Evolutionary conservation across 768 basidiomycete genomes (phyloP).

Genomic region (Lactarius sanguifluus): DNA sequence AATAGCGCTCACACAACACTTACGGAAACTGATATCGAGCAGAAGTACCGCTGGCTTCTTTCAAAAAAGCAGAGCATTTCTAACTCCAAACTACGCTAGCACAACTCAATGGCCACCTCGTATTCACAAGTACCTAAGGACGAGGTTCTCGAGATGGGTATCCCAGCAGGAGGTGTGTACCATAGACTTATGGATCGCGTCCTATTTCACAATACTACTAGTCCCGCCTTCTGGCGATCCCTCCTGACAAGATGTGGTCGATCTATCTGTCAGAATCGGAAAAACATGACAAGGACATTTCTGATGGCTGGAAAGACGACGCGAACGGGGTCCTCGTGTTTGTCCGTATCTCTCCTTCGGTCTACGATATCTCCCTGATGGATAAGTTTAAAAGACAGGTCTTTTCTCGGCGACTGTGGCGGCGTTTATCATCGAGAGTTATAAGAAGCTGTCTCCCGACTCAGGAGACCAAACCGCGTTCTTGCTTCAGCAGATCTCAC

Average conservation of each 20-base stretch:
- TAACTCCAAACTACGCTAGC: neutral
- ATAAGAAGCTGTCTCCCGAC: neutral
- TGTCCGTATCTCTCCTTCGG: neutral
- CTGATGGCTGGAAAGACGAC: neutral
- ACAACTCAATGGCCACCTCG: neutral
- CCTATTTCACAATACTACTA: neutral
- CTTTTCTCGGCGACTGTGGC: slow-evolving; percentile 31
- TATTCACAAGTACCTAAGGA: neutral
- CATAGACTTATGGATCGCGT: neutral
- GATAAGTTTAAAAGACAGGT: slow-evolving; percentile 24
- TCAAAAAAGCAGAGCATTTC: neutral
- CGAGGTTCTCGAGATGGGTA: neutral
- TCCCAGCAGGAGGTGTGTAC: neutral
- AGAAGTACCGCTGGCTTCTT: neutral
- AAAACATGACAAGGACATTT: slow-evolving; percentile 9
- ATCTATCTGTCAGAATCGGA: slow-evolving; percentile 12
- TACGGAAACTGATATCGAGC: neutral
- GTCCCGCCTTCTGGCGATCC: neutral
- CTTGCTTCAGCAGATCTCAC: slow-evolving; percentile 16
- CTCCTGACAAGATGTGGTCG: slow-evolving; percentile 16
- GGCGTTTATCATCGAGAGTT: slow-evolving; percentile 22
- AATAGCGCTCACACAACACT: neutral
- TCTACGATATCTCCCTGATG: neutral
- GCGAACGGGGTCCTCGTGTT: neutral
- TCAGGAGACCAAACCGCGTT: slow-evolving; percentile 14